phyloP scores from a whole-genome alignment of 2,329 filamentous ascomycete species.

The Diaporthe sp. region DNA sequence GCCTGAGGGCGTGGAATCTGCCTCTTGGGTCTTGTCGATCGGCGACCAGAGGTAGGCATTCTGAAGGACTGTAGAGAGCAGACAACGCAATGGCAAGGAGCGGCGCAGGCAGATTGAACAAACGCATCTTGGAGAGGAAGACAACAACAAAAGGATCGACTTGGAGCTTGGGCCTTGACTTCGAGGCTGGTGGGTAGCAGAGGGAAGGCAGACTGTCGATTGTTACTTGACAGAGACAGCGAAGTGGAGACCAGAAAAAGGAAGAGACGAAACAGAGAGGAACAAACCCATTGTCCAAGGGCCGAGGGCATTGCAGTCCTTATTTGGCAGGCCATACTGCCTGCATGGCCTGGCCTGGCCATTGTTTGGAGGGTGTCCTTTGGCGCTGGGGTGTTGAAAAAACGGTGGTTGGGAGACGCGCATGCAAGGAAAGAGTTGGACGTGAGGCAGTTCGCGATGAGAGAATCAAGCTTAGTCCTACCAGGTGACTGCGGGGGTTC shows the following conservation, averaged over 20 bases:
- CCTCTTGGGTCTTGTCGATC: not conserved
- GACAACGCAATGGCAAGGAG: slow-evolving; percentile 36
- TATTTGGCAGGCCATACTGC: slow-evolving; percentile 10
- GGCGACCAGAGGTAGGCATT: slow-evolving; percentile 29
- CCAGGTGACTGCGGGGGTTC: not conserved
- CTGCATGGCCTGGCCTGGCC: not conserved
- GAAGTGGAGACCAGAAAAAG: slow-evolving; percentile 20
- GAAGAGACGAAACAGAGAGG: slow-evolving; percentile 9
- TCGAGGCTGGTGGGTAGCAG: not conserved
- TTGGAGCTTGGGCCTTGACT: slow-evolving; percentile 17
- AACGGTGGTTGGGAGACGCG: slow-evolving; percentile 39
- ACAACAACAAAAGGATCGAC: slow-evolving; percentile 22
- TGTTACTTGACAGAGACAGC: slow-evolving; percentile 26
- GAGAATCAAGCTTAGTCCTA: not conserved
- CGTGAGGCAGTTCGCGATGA: slow-evolving; percentile 17
- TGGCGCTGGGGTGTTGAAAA: slow-evolving; percentile 17
- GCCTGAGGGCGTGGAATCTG: slow-evolving; percentile 33
- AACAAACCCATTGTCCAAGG: not conserved
- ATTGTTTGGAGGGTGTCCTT: not conserved
- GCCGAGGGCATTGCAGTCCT: slow-evolving; percentile 16
- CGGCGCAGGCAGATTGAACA: slow-evolving; percentile 28
- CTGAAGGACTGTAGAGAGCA: slow-evolving; percentile 19
- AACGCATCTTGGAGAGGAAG: slow-evolving; percentile 31
- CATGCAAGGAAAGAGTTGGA: slow-evolving; percentile 10
- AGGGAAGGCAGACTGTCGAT: slow-evolving; percentile 14